Percentiles rank a stretch among this genome's conserved stretches.
Conservation (phyloP, 2,329 filamentous ascomycete genomes). For the Ustulina deusta region DNA sequence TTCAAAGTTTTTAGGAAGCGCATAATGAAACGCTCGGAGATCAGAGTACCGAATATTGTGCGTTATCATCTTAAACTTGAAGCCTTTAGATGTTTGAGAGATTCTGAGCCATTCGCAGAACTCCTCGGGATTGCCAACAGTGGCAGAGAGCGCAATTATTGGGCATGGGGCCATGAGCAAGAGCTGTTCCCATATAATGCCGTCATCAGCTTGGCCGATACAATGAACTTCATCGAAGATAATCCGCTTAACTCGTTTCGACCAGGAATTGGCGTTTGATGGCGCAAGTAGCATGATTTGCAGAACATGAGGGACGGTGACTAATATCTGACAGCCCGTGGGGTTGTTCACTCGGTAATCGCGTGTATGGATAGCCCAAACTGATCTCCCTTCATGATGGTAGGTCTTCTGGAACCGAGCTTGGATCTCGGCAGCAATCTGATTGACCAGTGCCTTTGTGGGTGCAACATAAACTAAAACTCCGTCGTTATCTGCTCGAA, state of each 20-base stretch:
- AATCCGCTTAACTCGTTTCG: slow-evolving; percentile 75
- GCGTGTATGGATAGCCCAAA: slow-evolving; percentile 83
- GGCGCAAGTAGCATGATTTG: slow-evolving; percentile 81
- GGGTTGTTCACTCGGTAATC: slow-evolving; percentile 82
- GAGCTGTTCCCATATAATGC: slow-evolving; percentile 82
- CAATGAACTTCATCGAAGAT: slow-evolving; percentile 88
- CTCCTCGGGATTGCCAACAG: slow-evolving; percentile 78
- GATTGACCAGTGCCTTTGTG: slow-evolving; percentile 85
- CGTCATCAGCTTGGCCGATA: slow-evolving; percentile 81
- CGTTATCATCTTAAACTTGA: slow-evolving; percentile 74
- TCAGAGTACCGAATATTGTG: slow-evolving; percentile 80
- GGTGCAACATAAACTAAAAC: slow-evolving; percentile 84
- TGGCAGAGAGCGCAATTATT: slow-evolving; percentile 83
- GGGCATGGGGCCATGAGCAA: slow-evolving; percentile 79
- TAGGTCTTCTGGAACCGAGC: slow-evolving; percentile 78
- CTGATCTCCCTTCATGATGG: slow-evolving; percentile 70
- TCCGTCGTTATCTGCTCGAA: slow-evolving; percentile 75
- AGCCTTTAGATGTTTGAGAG: slow-evolving; percentile 72
- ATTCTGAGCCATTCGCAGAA: slow-evolving; percentile 76
- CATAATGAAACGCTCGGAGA: slow-evolving; percentile 78
- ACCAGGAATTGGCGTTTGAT: slow-evolving; percentile 73
- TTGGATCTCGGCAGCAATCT: slow-evolving; percentile 83
- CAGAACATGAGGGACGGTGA: slow-evolving; percentile 82
- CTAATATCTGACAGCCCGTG: slow-evolving; percentile 77
- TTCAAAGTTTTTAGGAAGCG: slow-evolving; percentile 59